phyloP scores from a whole-genome alignment of 1,284 basidiomycete species.

The Fomitiporia mediterranea region DNA sequence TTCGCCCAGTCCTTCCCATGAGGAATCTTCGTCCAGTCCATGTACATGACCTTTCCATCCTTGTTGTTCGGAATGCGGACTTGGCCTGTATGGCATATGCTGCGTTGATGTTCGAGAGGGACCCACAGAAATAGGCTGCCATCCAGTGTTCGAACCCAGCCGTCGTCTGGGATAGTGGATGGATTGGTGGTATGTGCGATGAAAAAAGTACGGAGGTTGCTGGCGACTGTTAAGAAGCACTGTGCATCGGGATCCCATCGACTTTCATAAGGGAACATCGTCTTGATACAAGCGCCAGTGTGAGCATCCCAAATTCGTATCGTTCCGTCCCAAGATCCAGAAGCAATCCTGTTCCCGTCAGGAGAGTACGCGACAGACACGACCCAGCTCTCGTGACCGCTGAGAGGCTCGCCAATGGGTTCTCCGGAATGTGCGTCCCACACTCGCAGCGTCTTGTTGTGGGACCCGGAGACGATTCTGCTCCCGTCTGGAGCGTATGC shows the following conservation, averaged over 20 bases:
- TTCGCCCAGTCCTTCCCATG: too few species aligned
- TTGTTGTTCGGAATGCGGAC: conserved; percentile 6
- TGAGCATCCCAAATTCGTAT: conserved; percentile 14
- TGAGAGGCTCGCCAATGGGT: not conserved
- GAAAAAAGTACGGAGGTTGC: too few species aligned
- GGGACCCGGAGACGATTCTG: conserved; percentile 79
- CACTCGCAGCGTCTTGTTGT: conserved; percentile 90
- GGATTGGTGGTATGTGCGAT: too few species aligned
- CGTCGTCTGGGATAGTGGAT: conserved; percentile 1
- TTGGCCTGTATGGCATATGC: not conserved
- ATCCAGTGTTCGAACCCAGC: conserved; percentile 3
- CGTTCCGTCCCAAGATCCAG: conserved; percentile 17
- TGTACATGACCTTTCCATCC: too few species aligned
- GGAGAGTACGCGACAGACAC: conserved; percentile 11
- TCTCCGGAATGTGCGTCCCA: conserved; percentile 49
- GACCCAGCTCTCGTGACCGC: conserved; percentile 8
- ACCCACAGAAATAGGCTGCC: conserved; percentile 13
- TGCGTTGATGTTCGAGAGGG: not conserved
- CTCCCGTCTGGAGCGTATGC: conserved; percentile 77
- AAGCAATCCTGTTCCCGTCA: conserved; percentile 4
- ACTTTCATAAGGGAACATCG: not conserved
- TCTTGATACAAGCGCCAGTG: not conserved
- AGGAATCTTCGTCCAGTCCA: too few species aligned
- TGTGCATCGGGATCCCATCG: not conserved
- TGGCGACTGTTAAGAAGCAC: too few species aligned